A percentile compares a stretch with the other conserved stretches of the same genome.
These are phyloP conservation scores for Alternaria arbusti DNA, from an alignment of 2,329 filamentous ascomycete species.

Conservation along the genomic window DNA sequence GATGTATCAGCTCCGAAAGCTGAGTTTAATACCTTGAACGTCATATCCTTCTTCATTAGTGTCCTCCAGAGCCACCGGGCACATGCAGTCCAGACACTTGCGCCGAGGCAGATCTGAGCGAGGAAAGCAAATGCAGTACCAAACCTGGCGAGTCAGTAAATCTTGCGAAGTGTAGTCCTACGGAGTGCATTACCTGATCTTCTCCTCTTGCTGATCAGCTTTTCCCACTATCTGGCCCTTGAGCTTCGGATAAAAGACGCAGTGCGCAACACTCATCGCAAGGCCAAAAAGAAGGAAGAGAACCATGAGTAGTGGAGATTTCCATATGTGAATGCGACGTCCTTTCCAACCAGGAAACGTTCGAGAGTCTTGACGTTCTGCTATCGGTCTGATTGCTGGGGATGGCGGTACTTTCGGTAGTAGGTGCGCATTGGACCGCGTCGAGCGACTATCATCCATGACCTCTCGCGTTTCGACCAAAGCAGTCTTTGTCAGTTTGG, in stretches of 20 bases:
- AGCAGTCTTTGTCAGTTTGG: not conserved
- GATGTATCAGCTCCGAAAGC: not conserved
- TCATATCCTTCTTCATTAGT: not conserved
- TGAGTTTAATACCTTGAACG: not conserved
- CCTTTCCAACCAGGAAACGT: not conserved
- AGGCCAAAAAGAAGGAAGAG: not conserved
- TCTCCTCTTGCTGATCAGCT: not conserved
- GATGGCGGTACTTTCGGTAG: not conserved
- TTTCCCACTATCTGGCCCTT: not conserved
- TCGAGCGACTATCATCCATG: not conserved
- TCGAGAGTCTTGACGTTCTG: not conserved
- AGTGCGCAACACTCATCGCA: not conserved
- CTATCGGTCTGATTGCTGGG: not conserved
- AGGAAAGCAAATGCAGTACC: not conserved
- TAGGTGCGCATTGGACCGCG: not conserved
- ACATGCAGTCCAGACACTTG: not conserved
- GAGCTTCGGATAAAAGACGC: not conserved
- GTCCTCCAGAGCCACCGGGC: not conserved
- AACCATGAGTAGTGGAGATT: not conserved
- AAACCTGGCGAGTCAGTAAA: not conserved
- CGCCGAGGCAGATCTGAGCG: not conserved
- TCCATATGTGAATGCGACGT: not conserved
- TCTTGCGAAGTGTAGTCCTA: fast-evolving
- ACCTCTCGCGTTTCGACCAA: not conserved
- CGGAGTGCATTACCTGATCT: not conserved